Base-by-base conservation (phyloP, 345 rosid species). In the Eucalyptus virginea region DNA sequence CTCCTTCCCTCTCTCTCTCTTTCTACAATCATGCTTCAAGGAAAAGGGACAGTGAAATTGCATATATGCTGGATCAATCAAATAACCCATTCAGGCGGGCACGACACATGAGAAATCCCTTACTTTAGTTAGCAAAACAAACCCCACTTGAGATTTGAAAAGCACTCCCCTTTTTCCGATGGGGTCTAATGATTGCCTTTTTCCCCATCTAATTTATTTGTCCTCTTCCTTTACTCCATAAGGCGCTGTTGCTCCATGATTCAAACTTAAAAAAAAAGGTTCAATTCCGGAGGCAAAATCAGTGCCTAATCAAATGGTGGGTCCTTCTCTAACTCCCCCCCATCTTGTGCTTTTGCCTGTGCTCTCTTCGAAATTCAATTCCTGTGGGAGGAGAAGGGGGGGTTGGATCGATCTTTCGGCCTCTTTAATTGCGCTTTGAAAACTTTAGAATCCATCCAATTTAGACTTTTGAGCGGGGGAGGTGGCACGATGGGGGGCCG, bases 381-480 rank as follows among this genome's bases (percentile, higher is more conserved):
- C 54, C 1, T 16, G 30, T 4, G 21, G 21, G 77, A n/a, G 37
- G 77, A 17, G 77, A 4, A 1, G 37, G 37, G 37, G 37, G 19
- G 37, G 77, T n/a, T 32, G 40, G 88, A 72, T 42, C 88, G 88
- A 40, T 48, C 88, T 56, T 56, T 26, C 49, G 51, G 56, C 49
- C 72, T 21, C 47, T 86, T 52, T 56, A 56, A 44, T 40, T 23
- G 47, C 85, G 21, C 62, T 62, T 87, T 60, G 81, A 88, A 91
- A 72, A 88, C 77, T 58, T 30, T 21, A 40, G 18, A 83, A 92
- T 91, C 83, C 86, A 89, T 92, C 88, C 58, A 90, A 88, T 62
- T 52, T 92, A 89, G 92, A 91, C 94, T 90, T 93, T 94, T 54
- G 88, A 26, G 30, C 32, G 86, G 86, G 50, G 58, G 89, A 48